These are phyloP conservation scores for Thelephora terrestris DNA, from an alignment of 1,284 basidiomycete genomes.

Conservation along the genomic window DNA sequence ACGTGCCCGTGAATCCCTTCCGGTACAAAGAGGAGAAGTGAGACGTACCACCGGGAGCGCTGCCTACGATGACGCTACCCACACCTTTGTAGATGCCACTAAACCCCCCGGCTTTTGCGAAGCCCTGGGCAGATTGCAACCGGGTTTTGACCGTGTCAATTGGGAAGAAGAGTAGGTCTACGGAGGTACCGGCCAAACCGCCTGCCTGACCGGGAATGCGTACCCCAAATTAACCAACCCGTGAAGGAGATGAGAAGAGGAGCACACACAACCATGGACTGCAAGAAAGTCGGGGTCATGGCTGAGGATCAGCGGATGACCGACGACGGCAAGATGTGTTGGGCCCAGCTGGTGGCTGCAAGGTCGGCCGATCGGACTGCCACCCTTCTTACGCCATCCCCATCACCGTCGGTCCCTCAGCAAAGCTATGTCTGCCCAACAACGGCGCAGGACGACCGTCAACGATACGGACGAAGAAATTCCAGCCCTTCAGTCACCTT, in stretches of 20 bases:
- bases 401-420: not conserved
- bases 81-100: constrained; percentile 90
- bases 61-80: constrained; percentile 91
- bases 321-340: not conserved
- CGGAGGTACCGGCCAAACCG: constrained; percentile 79
- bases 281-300: not conserved
- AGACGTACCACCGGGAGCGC: constrained; percentile 84
- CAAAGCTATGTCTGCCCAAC: not conserved
- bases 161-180: constrained; percentile 94
- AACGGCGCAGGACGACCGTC: not conserved
- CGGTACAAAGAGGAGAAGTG: not conserved
- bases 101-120: constrained; percentile 82
- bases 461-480: too few relatives aligned
- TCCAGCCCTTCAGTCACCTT: too few relatives aligned
- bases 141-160: constrained; percentile 97
- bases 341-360: not conserved
- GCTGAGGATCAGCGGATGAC: too few relatives aligned
- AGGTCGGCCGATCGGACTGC: not conserved
- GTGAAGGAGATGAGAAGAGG: not conserved
- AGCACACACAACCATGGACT: not conserved
- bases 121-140: constrained; percentile 83
- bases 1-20: not conserved
- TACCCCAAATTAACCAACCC: not conserved
- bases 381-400: not conserved
- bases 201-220: constrained; percentile 51